Percentiles rank a stretch among this genome's conserved stretches.
Conservation (phyloP, 2,329 filamentous ascomycete species). For the Cytospora paraplurivora region DNA sequence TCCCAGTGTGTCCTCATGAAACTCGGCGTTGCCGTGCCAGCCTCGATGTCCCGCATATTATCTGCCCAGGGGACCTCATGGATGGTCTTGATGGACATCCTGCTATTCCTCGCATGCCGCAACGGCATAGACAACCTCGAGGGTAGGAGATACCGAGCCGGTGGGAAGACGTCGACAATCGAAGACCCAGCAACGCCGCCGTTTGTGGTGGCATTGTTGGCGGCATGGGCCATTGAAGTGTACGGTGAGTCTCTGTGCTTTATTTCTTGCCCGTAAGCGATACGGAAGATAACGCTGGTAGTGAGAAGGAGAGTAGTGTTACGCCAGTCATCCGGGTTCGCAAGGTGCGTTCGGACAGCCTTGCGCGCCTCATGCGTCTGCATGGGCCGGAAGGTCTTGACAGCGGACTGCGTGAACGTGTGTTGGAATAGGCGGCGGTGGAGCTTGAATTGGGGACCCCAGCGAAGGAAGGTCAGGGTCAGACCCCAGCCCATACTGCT, state of each 20-base stretch:
- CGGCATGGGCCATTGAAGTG: conserved; percentile 33
- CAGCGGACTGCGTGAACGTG: conserved; percentile 41
- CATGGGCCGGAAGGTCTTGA: conserved; percentile 38
- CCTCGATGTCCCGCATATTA: conserved; percentile 37
- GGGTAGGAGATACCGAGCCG: conserved; percentile 45
- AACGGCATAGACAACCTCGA: conserved; percentile 35
- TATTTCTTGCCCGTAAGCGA: conserved; percentile 34
- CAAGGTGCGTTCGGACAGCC: conserved; percentile 34
- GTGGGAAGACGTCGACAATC: conserved; percentile 52
- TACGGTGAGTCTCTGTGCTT: conserved; percentile 31
- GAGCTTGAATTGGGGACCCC: conserved; percentile 43
- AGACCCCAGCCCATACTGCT: conserved; percentile 45
- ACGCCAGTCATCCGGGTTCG: conserved; percentile 31
- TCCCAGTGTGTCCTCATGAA: conserved; percentile 38
- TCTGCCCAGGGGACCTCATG: conserved; percentile 47
- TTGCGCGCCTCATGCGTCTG: conserved; percentile 38
- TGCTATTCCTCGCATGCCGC: conserved; percentile 35
- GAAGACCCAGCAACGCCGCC: conserved; percentile 40
- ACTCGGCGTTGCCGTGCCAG: conserved; percentile 37
- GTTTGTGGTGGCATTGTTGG: conserved; percentile 35
- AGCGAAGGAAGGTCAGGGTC: conserved; percentile 46
- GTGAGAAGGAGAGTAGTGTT: conserved; percentile 33
- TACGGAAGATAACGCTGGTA: conserved; percentile 35
- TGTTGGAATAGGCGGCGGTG: conserved; percentile 46
- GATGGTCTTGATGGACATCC: conserved; percentile 41